A percentile compares a stretch with the other conserved stretches of the same genome.
These are phyloP conservation scores for Rosa multiflora DNA, from an alignment of 306 rosid species.

Conservation along the genomic window DNA sequence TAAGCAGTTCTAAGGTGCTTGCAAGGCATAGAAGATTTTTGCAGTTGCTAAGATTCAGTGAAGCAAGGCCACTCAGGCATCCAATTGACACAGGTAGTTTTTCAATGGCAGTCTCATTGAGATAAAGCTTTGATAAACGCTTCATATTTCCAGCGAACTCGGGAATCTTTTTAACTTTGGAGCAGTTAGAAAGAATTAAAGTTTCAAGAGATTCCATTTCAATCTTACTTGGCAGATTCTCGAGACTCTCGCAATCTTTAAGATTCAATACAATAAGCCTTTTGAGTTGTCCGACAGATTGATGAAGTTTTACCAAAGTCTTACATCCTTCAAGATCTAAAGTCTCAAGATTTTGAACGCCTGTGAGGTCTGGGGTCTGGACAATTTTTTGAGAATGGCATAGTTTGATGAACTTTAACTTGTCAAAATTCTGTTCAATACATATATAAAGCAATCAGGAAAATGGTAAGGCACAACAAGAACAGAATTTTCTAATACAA, in stretches of 20 bases:
- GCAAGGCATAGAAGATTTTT: not conserved
- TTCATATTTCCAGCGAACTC: constrained; percentile 2
- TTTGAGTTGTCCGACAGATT: not conserved
- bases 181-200: not conserved
- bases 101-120: not conserved
- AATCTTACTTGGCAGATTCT: not conserved
- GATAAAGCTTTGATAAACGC: not conserved
- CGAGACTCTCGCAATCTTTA: not conserved
- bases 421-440: not conserved
- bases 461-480: too few species aligned
- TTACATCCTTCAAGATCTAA: constrained; percentile 1
- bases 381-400: not conserved
- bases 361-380: not conserved
- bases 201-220: not conserved
- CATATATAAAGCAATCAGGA: too few species aligned
- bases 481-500: too few species aligned
- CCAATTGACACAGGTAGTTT: not conserved
- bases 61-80: not conserved
- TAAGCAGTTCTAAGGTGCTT: not conserved
- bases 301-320: not conserved
- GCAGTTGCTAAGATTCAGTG: constrained; percentile 4
- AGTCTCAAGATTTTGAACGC: not conserved
- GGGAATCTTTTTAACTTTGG: not conserved
- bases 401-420: not conserved
- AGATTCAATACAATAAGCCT: not conserved